These are phyloP conservation scores for Raddia guianensis DNA, from an alignment of 176 grass and related monocot species.

Conservation along the genomic window DNA sequence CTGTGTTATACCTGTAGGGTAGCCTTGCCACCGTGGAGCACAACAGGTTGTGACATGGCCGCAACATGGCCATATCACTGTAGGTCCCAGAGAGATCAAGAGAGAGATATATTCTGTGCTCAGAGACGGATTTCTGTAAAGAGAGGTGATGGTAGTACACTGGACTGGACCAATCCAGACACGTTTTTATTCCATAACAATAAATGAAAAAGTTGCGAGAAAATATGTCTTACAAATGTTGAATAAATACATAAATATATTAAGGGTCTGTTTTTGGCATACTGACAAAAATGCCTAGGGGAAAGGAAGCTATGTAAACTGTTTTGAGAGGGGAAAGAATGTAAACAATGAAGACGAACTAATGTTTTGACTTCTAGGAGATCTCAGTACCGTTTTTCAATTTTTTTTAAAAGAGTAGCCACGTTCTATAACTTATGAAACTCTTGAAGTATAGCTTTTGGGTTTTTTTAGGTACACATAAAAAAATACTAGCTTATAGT, in stretches of 20 bases:
- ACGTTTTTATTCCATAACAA: slow-evolving; percentile 27
- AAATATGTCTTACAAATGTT: slow-evolving; percentile 3
- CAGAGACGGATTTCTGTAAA: slow-evolving; percentile 12
- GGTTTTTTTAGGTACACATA: too few species aligned
- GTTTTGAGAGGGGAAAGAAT: neutral
- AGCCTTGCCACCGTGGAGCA: slow-evolving; percentile 1
- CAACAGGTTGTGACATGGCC: slow-evolving; percentile 2
- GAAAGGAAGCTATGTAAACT: neutral
- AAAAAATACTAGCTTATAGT: too few species aligned
- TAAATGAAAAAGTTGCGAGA: slow-evolving; percentile 10
- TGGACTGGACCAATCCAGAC: slow-evolving; percentile 15
- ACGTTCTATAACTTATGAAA: too few species aligned
- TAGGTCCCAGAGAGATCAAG: slow-evolving; percentile 26
- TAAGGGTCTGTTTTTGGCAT: neutral
- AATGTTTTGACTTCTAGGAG: too few species aligned
- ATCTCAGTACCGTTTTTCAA: too few species aligned
- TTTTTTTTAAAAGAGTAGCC: too few species aligned
- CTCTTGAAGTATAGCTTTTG: too few species aligned
- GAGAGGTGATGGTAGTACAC: slow-evolving; percentile 29
- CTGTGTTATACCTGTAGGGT: neutral
- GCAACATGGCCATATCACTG: slow-evolving; percentile 21
- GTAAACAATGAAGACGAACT: too few species aligned
- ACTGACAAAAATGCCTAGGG: neutral
- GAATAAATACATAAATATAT: neutral
- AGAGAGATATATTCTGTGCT: slow-evolving; percentile 29